A percentile compares a stretch with the other conserved stretches of the same genome.
phyloP scores from a whole-genome alignment of 202 grass and related monocot genomes.

The Alloteropsis angusta region DNA sequence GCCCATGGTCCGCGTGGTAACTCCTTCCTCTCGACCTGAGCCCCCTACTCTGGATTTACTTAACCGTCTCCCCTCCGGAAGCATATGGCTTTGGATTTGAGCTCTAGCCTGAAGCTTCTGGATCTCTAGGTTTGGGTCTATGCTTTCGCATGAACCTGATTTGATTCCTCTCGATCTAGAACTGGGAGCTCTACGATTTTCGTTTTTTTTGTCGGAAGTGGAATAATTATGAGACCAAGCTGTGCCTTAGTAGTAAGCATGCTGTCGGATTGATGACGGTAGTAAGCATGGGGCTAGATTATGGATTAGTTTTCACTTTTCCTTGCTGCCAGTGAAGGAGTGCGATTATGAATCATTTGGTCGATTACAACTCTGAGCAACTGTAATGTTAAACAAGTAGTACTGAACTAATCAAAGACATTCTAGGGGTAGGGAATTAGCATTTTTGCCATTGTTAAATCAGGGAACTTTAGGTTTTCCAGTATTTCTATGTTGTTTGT shows the following conservation, averaged over 20 bases:
- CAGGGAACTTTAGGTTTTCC: neutral
- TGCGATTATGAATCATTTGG: neutral
- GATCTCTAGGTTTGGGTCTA: neutral
- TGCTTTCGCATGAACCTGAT: neutral
- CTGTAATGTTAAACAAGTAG: neutral
- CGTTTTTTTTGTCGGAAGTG: neutral
- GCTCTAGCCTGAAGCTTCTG: neutral
- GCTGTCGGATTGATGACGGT: neutral
- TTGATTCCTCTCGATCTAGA: neutral
- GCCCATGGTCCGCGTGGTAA: constrained; percentile 96
- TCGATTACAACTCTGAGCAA: neutral
- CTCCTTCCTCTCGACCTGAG: constrained; percentile 10
- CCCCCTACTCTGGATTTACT: neutral
- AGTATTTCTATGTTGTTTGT: neutral
- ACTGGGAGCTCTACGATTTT: neutral
- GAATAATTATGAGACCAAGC: neutral
- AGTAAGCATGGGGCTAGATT: neutral
- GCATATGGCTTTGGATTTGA: neutral
- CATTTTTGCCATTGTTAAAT: neutral
- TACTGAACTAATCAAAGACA: neutral
- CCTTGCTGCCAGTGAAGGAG: neutral
- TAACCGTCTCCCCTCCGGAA: neutral
- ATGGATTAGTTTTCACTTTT: neutral
- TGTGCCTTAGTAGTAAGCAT: neutral
- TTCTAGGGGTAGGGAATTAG: neutral